phyloP scores from a whole-genome alignment of 2,329 filamentous ascomycete genomes.

The Hortaea sp. region DNA sequence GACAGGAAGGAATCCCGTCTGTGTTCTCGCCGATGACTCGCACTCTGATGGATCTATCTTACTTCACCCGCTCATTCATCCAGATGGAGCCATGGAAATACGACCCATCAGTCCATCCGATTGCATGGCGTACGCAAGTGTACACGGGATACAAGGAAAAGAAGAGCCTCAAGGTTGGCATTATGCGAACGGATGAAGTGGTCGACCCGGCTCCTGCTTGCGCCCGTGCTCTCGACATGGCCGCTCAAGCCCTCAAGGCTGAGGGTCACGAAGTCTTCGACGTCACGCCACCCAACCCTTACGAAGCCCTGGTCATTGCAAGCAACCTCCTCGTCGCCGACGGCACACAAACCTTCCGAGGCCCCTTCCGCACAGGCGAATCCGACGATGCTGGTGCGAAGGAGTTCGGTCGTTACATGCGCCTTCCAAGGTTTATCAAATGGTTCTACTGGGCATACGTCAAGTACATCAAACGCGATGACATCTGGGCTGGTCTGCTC shows the following conservation, averaged over 20 bases:
- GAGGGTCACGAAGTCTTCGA: constrained; percentile 67
- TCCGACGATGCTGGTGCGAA: constrained; percentile 67
- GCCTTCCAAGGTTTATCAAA: constrained; percentile 61
- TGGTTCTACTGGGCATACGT: constrained; percentile 85
- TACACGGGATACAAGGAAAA: constrained; percentile 53
- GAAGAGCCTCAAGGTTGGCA: constrained; percentile 58
- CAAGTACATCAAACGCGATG: constrained; percentile 68
- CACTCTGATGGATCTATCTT: constrained; percentile 70
- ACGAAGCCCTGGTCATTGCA: constrained; percentile 65
- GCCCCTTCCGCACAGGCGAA: constrained; percentile 66
- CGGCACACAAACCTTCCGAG: constrained; percentile 69
- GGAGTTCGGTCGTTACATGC: constrained; percentile 65
- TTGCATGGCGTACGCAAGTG: constrained; percentile 62
- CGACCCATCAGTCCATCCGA: constrained; percentile 73
- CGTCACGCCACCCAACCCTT: constrained; percentile 46
- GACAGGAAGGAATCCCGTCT: constrained; percentile 79
- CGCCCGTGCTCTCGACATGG: constrained; percentile 60
- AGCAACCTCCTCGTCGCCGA: constrained; percentile 76
- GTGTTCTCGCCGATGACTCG: constrained; percentile 90
- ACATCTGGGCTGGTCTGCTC: constrained; percentile 68
- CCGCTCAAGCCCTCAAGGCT: constrained; percentile 55
- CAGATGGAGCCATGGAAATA: constrained; percentile 82
- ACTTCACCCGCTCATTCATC: constrained; percentile 72
- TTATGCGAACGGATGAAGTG: constrained; percentile 63
- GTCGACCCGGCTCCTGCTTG: constrained; percentile 83